Base-by-base conservation (phyloP, 179 eudicot genomes). In the Sideroxylon spinosum region DNA sequence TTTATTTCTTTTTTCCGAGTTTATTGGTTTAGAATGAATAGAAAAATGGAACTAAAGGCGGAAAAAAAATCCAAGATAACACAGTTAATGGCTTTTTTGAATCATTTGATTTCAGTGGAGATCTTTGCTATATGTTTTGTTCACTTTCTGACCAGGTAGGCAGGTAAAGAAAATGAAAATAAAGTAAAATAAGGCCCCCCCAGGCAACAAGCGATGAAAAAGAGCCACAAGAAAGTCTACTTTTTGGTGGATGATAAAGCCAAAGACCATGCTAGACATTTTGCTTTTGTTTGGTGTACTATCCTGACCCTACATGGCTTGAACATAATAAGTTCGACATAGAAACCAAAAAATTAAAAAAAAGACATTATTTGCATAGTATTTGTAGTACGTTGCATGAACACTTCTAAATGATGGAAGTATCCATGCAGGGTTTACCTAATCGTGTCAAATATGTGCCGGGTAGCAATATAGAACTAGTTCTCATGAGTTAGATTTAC, bases 161-260 rank as follows among this genome's bases (percentile, higher is more conserved):
- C 73, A 76, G 55, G 60, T 20, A 44, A 79, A 32, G 53, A 73
- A 77, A 62, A 17, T 11, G 57, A 65, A 48, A 29, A 59, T 57
- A 44, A 23, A 57, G 72, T 78, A 46, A 59, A 76, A 23, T 1
- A 78, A 64, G 87, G 90, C 75, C 48, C 89, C 86, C 61, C 71
- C 23, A 76, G 62, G 74, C 71, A 84, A 81, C 81, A 79, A 82
- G 56, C 23, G 67, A 60, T 72, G 71, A 75, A 61, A 37, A 72
- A 80, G 68, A 65, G 69, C 22, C 73, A 53, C 25, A 81, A 48
- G n/a, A 37, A 66, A 80, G 77, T 81, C 83, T 81, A 83, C 87
- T 70, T 82, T 81, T 57, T 56, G 37, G 85, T 82, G 89, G 83
- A 79, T 78, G 80, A 64, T 68, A 72, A 83, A 81, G 82, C 32